These are phyloP conservation scores for Podospora didyma DNA, from an alignment of 495 filamentous ascomycete species.

Conservation along the genomic window DNA sequence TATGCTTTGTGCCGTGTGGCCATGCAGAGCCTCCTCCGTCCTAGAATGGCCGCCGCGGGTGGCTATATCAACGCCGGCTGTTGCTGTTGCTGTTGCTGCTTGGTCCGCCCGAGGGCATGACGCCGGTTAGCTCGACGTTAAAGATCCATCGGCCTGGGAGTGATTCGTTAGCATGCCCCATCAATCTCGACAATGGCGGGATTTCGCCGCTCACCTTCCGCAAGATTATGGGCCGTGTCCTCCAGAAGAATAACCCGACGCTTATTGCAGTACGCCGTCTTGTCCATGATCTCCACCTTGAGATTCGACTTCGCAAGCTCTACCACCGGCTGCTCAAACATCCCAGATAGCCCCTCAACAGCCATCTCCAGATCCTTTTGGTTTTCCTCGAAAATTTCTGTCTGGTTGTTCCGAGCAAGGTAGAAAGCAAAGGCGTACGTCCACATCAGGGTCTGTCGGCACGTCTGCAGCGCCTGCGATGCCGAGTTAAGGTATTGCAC, in stretches of 20 bases:
- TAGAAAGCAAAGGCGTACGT: conserved; percentile 99
- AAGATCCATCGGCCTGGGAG: conserved; percentile 43
- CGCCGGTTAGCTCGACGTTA: conserved; percentile 36
- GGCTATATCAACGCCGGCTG: conserved; percentile 8
- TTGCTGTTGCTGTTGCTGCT: conserved; percentile 6
- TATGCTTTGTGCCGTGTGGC: no score
- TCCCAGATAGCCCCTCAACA: conserved; percentile 89
- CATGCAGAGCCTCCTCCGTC: no score
- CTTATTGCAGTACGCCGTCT: conserved; percentile 93
- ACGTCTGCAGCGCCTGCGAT: conserved; percentile 90
- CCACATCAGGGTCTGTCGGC: conserved; percentile 96
- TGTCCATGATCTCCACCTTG: conserved; percentile 97
- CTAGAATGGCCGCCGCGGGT: no score
- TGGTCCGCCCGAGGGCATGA: conserved; percentile 12
- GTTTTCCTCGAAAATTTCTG: conserved; percentile 97
- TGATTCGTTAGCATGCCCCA: neutral
- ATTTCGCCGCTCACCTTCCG: conserved; percentile 60
- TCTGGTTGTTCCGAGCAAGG: conserved; percentile 88
- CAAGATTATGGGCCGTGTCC: conserved; percentile 87
- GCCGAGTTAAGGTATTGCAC: conserved; percentile 93
- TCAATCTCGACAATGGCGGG: neutral
- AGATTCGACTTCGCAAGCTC: conserved; percentile 69
- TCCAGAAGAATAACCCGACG: conserved; percentile 82
- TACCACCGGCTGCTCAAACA: conserved; percentile 92
- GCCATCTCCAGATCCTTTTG: conserved; percentile 97